Evolutionary conservation across 2,329 filamentous ascomycete genomes (phyloP).

Genomic region (Neurospora sp.): DNA sequence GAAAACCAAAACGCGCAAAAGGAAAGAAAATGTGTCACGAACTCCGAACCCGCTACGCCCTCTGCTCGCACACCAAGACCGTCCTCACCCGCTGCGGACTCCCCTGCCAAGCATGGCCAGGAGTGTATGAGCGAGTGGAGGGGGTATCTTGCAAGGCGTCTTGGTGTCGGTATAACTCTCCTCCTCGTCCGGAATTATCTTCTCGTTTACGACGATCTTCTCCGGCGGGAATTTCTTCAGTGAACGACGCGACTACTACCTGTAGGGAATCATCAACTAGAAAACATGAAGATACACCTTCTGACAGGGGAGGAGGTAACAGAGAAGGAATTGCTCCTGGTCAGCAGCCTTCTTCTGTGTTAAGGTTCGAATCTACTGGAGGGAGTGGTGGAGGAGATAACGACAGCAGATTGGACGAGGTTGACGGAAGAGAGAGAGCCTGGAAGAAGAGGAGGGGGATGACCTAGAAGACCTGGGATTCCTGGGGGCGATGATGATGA

Average conservation of each 20-base stretch:
- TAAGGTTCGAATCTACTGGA: not conserved
- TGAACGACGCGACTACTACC: too few relatives aligned
- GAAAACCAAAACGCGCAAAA: too few relatives aligned
- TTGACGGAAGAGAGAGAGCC: not conserved
- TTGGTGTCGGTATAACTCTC: not conserved
- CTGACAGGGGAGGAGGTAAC: too few relatives aligned
- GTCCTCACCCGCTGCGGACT: not conserved
- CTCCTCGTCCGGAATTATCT: too few relatives aligned
- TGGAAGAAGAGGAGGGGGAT: not conserved
- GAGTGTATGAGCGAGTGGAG: not conserved
- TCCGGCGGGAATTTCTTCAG: not conserved
- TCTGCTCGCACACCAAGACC: not conserved
- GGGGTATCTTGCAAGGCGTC: not conserved
- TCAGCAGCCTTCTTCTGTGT: too few relatives aligned
- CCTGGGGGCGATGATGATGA: not conserved
- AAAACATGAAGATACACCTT: too few relatives aligned
- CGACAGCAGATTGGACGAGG: too few relatives aligned
- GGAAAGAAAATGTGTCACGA: not conserved
- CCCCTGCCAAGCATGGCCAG: not conserved
- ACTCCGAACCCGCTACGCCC: not conserved
- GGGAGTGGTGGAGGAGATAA: not conserved
- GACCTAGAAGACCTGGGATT: not conserved
- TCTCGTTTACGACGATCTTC: not conserved
- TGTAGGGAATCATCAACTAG: too few relatives aligned
- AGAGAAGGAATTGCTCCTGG: not conserved